Evolutionary conservation across 768 basidiomycete species (phyloP), one percentile per base, ranked within the genome.

Genomic region (Rhizopogon sp.): DNA sequence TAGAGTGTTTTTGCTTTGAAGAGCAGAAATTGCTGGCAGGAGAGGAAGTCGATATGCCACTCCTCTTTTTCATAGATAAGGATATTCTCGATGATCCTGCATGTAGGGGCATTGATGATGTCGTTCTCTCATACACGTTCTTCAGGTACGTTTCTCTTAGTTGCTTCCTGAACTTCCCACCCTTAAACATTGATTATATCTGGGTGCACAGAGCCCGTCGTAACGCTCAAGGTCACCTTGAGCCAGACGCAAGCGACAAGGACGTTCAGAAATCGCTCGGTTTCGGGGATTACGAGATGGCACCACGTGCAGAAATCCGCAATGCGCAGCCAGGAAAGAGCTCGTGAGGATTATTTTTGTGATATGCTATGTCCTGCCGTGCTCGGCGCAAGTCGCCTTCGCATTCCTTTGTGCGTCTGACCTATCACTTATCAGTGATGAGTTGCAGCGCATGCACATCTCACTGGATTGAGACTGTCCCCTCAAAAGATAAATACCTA

Each of bases 1-100:
- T 99, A 11, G 97, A 99, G 70, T 99, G 97, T 62, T 99, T 99
- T 76, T 99, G 97, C 72, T 99, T 99, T 62, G 97, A 99, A 69
- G 97, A 99, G 68, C 97, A 99, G 71, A 90, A 87, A 62, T 82
- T 99, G 9, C 76, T 97, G 25, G 94, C 95, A 0, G 87, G 88
- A 29, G 97, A 99, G 73, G 94, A 98, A 72, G 90, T 99, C 35
- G 97, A 99, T 71, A 92, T 99, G 82, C 97, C 97, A 3, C 79
- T 99, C 17, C 81, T 99, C 54, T 99, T 99, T 76, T 99, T 99
- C 77, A 96, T 99, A 62, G 97, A 99, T 76, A 90, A 93, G 60
- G 97, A 98, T 67, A 86, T 97, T 53, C 76, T 95, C 39, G 95
- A 99, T 43, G 97, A 99, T 61, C 94, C 94, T 1, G 70, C 85